Evolutionary conservation across 108 stramenopile species (phyloP).

Genomic region (Cylindrotheca fusiformis): DNA sequence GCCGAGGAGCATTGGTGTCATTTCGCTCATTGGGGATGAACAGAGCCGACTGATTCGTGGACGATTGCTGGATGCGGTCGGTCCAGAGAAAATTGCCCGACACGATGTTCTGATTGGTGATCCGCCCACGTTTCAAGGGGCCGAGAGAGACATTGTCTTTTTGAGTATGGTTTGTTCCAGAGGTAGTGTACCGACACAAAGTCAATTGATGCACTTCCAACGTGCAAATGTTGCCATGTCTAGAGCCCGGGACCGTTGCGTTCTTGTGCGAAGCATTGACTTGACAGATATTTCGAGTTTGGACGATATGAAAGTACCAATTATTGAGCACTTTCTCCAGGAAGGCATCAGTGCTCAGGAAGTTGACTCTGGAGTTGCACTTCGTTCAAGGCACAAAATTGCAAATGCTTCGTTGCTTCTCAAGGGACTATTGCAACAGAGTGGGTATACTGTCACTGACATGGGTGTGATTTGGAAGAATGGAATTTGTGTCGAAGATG

Average conservation of each 20-base stretch:
- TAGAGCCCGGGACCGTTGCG: slow-evolving; percentile 48
- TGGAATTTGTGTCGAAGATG: slow-evolving; percentile 44
- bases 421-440: slow-evolving; percentile 16
- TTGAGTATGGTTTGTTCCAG: slow-evolving; percentile 59
- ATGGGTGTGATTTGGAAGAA: slow-evolving; percentile 55
- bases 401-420: neutral
- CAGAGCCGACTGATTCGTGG: slow-evolving; percentile 60
- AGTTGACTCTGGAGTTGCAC: neutral
- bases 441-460: slow-evolving; percentile 24
- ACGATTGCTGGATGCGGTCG: slow-evolving; percentile 45
- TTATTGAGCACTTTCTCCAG: slow-evolving; percentile 49
- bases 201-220: slow-evolving; percentile 54
- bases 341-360: neutral
- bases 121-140: slow-evolving; percentile 63
- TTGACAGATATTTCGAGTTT: slow-evolving; percentile 35
- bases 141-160: slow-evolving; percentile 59
- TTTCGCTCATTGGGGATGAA: slow-evolving; percentile 59
- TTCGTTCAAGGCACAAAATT: neutral
- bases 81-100: slow-evolving; percentile 34
- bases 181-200: slow-evolving; percentile 47
- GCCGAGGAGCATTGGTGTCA: slow-evolving; percentile 51
- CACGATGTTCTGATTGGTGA: slow-evolving; percentile 60
- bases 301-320: slow-evolving; percentile 48
- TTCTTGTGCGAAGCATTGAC: slow-evolving; percentile 58
- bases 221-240: slow-evolving; percentile 60